A percentile compares a stretch with the other conserved stretches of the same genome.
phyloP scores from a whole-genome alignment of 2,329 filamentous ascomycete genomes.

The Aspergillus sp. region DNA sequence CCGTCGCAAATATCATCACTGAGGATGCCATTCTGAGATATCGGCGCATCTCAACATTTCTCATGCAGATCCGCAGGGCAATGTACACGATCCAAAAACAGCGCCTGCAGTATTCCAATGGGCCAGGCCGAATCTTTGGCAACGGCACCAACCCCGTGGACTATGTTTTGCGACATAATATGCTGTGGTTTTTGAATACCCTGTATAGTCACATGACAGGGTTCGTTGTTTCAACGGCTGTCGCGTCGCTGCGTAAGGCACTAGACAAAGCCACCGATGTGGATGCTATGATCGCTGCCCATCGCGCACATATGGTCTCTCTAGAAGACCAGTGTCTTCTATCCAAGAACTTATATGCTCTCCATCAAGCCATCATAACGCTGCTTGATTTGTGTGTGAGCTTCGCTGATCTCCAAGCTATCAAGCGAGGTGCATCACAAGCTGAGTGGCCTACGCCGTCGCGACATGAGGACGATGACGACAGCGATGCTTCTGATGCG shows the following conservation, averaged over 20 bases:
- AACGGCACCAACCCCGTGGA: conserved; percentile 38
- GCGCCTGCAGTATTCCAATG: conserved; percentile 34
- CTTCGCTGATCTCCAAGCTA: conserved; percentile 61
- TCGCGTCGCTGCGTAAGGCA: conserved; percentile 54
- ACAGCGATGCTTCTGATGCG: conserved; percentile 19
- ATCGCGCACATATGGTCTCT: conserved; percentile 62
- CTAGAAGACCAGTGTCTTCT: conserved; percentile 70
- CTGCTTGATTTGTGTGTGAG: conserved; percentile 72
- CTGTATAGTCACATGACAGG: conserved; percentile 75
- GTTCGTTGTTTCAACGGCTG: conserved; percentile 66
- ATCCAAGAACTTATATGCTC: conserved; percentile 65
- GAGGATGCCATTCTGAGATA: conserved; percentile 65
- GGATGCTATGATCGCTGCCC: conserved; percentile 74
- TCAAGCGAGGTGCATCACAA: conserved; percentile 30
- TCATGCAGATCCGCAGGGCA: conserved; percentile 75
- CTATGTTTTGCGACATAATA: conserved; percentile 59
- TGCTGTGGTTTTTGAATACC: conserved; percentile 76
- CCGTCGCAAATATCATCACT: conserved; percentile 70
- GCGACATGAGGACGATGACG: conserved; percentile 14
- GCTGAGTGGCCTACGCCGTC: conserved; percentile 9
- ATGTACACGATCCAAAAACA: conserved; percentile 63
- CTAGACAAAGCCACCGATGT: conserved; percentile 68
- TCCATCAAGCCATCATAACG: conserved; percentile 71
- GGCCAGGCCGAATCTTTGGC: conserved; percentile 41
- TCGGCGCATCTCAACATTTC: conserved; percentile 69